These are phyloP conservation scores for Ascoidea asiatica DNA, from an alignment of 805 yeast species.

Conservation along the genomic window DNA sequence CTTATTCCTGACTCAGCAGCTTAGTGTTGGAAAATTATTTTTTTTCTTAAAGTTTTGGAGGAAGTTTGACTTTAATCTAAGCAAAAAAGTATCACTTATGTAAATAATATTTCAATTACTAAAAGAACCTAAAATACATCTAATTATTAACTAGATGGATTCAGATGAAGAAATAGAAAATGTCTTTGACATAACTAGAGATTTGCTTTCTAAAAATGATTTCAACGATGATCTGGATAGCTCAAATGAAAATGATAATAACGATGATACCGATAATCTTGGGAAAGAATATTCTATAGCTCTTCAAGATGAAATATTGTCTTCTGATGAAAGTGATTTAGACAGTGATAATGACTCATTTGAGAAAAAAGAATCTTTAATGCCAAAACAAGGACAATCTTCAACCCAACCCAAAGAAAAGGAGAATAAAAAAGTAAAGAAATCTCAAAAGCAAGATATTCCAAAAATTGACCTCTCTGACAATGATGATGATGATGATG, in stretches of 20 bases:
- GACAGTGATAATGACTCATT: constrained; percentile 15
- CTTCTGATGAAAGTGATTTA: constrained; percentile 35
- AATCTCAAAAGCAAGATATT: constrained; percentile 17
- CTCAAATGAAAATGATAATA: constrained; percentile 23
- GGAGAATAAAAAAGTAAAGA: constrained; percentile 10
- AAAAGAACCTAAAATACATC: neutral
- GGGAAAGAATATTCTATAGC: constrained; percentile 21
- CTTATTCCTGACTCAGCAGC: neutral
- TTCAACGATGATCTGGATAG: constrained; percentile 13
- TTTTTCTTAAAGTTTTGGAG: neutral
- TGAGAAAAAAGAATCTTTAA: constrained; percentile 1
- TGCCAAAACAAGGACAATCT: constrained; percentile 13
- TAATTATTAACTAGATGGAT: neutral
- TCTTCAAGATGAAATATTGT: constrained; percentile 39
- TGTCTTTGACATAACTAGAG: no score
- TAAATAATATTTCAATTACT: no score
- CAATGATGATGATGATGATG: constrained; percentile 36
- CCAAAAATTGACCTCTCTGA: constrained; percentile 43
- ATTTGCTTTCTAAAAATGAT: no score
- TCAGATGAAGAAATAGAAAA: constrained; percentile 1
- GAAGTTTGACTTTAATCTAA: neutral
- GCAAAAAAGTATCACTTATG: neutral
- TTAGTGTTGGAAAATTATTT: neutral
- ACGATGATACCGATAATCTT: constrained; percentile 15
- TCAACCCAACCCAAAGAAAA: constrained; percentile 15